These are phyloP conservation scores for Cladorrhinum samala DNA, from an alignment of 495 filamentous ascomycete species.

Conservation along the genomic window DNA sequence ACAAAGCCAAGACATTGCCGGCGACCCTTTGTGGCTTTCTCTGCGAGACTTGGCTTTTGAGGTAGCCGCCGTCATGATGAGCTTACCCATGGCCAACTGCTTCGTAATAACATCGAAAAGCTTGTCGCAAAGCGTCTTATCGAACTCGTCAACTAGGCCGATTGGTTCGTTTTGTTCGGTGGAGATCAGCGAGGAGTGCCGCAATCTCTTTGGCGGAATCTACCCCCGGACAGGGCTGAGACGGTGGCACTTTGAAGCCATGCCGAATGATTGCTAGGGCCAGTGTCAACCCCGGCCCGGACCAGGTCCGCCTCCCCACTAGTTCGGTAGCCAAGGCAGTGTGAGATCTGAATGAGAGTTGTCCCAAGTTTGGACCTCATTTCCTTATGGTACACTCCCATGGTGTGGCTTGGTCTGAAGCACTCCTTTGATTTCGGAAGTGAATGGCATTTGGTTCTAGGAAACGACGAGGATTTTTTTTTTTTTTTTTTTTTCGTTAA, in stretches of 20 bases:
- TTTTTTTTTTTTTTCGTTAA: too few relatives aligned
- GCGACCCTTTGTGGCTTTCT: neutral
- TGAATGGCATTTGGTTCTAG: too few relatives aligned
- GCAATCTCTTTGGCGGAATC: neutral
- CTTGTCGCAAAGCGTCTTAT: neutral
- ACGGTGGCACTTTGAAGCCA: neutral
- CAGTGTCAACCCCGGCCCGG: neutral
- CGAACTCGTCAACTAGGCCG: neutral
- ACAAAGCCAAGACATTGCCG: neutral
- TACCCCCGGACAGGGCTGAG: neutral
- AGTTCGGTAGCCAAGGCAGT: too few relatives aligned
- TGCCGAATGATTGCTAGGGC: neutral
- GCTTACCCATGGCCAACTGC: too few relatives aligned
- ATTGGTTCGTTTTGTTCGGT: neutral
- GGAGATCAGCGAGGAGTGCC: neutral
- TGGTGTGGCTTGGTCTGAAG: too few relatives aligned
- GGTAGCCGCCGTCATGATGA: neutral
- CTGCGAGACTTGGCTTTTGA: neutral
- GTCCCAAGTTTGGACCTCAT: too few relatives aligned
- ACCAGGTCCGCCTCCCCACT: too few relatives aligned
- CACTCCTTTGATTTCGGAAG: too few relatives aligned
- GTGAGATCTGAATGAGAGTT: too few relatives aligned
- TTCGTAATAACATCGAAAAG: too few relatives aligned
- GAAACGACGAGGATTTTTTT: too few relatives aligned
- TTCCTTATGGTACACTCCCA: too few relatives aligned